A percentile compares a stretch with the other conserved stretches of the same genome.
These are phyloP conservation scores for Penicillium fimorum DNA, from an alignment of 495 filamentous ascomycete genomes.

Conservation along the genomic window DNA sequence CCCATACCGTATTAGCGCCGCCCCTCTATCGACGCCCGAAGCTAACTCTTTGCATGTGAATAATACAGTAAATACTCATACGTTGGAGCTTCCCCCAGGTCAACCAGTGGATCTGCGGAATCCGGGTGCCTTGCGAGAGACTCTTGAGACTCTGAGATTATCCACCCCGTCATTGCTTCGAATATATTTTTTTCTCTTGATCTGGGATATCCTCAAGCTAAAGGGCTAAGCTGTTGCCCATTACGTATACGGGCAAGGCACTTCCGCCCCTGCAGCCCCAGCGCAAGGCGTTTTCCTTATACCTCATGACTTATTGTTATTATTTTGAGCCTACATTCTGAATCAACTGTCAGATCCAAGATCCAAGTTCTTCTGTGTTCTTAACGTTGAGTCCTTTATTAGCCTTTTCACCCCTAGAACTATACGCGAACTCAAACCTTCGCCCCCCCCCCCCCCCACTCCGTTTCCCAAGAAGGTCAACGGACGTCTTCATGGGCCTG, in stretches of 20 bases:
- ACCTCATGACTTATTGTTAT: constrained; percentile 6
- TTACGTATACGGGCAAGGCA: neutral
- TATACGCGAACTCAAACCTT: neutral
- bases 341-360: neutral
- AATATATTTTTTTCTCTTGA: neutral
- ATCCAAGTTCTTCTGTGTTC: neutral
- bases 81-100: constrained; percentile 9
- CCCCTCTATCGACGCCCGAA: neutral
- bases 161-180: neutral
- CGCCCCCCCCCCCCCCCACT: constrained; percentile 1
- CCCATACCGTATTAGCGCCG: neutral
- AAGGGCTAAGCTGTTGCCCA: constrained; percentile 1
- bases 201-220: constrained; percentile 3
- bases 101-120: constrained; percentile 2
- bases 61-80: constrained; percentile 5
- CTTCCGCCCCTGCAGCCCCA: constrained; percentile 10
- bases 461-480: neutral
- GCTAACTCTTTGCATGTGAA: neutral
- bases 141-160: neutral
- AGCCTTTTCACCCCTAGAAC: neutral
- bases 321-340: neutral
- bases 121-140: constrained; percentile 10
- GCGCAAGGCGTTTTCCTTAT: constrained; percentile 15
- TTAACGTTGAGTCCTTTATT: neutral
- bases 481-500: constrained; percentile 44